These are phyloP conservation scores for Murraya paniculata DNA, from an alignment of 345 rosid species.

Conservation along the genomic window DNA sequence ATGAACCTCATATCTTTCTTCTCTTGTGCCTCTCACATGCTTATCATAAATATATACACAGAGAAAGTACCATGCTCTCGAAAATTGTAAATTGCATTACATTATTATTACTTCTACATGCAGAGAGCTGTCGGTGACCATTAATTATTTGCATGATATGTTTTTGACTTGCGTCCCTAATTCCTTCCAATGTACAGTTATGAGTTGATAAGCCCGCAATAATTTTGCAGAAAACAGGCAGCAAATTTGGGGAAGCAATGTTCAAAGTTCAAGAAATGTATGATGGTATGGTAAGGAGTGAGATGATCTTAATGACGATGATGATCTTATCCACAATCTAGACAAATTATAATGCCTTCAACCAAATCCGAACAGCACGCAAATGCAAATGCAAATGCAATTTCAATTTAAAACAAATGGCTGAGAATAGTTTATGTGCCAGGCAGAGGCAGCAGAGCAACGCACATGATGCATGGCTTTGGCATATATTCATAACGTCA, in stretches of 20 bases:
- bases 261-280: background rate
- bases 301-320: background rate
- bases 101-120: background rate
- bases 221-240: background rate
- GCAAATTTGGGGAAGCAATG: background rate
- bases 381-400: background rate
- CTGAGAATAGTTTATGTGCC: background rate
- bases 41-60: background rate
- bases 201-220: background rate
- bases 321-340: background rate
- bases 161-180: background rate
- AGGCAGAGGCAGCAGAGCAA: background rate
- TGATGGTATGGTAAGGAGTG: background rate
- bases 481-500: too few relatives aligned
- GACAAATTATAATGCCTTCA: background rate
- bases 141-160: too few relatives aligned
- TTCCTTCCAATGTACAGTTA: background rate
- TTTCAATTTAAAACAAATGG: background rate
- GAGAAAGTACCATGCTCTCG: background rate
- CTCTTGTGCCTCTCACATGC: background rate
- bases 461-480: too few relatives aligned
- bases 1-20: background rate
- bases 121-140: conserved; percentile 2
- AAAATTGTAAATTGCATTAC: too few relatives aligned
- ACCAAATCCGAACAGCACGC: background rate